Evolutionary conservation across 2,329 filamentous ascomycete genomes (phyloP).

Genomic region (Aspergillus sp.): DNA sequence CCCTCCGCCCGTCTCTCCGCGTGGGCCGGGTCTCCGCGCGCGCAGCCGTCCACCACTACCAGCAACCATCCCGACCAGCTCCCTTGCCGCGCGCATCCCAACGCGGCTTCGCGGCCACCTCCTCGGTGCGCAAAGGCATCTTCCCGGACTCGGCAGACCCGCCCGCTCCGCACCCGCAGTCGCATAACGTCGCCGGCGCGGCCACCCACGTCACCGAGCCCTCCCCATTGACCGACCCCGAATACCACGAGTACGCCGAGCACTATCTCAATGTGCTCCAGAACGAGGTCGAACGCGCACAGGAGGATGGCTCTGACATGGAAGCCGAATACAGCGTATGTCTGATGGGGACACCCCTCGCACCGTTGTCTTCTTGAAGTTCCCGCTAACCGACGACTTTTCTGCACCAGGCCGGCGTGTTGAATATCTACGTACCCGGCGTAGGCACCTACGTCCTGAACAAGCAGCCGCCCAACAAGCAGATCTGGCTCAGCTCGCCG

Average conservation of each 20-base stretch:
- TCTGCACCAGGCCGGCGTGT: conserved; percentile 72
- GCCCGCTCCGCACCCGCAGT: conserved; percentile 38
- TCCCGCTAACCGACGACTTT: not conserved
- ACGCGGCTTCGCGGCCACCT: conserved; percentile 37
- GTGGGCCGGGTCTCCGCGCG: conserved; percentile 15
- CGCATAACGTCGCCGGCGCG: conserved; percentile 41
- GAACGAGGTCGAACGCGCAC: conserved; percentile 65
- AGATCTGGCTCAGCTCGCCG: conserved; percentile 93
- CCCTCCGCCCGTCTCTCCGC: conserved; percentile 22
- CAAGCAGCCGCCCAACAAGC: conserved; percentile 97
- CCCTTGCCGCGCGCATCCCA: conserved; percentile 2
- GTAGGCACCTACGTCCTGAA: conserved; percentile 90
- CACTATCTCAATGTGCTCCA: conserved; percentile 65
- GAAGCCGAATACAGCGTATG: conserved; percentile 88
- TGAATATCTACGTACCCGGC: conserved; percentile 69
- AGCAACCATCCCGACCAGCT: conserved; percentile 9
- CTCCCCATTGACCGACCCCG: conserved; percentile 63
- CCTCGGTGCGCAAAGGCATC: conserved; percentile 49
- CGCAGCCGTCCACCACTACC: conserved; percentile 13
- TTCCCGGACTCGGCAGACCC: conserved; percentile 61
- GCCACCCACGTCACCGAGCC: conserved; percentile 50
- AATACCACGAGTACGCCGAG: conserved; percentile 79
- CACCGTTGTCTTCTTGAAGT: not conserved
- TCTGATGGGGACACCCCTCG: conserved; percentile 15
- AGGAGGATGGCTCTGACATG: conserved; percentile 70